A percentile compares a stretch with the other conserved stretches of the same genome.
These are phyloP conservation scores for Xylariaceae sp. DNA, from an alignment of 2,329 filamentous ascomycete species.

Conservation along the genomic window DNA sequence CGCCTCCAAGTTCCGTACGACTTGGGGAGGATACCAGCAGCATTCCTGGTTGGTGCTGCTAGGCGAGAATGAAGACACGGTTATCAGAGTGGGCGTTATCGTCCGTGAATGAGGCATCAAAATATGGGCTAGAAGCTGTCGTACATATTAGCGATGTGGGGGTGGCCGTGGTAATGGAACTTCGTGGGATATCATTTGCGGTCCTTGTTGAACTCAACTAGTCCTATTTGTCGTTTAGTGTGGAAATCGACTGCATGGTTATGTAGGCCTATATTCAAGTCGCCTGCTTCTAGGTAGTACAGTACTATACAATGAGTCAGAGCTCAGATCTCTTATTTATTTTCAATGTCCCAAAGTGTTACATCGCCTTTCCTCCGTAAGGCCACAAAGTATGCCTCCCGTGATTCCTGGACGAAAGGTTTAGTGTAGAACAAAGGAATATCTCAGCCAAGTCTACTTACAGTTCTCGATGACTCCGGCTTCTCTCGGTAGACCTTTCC, in stretches of 20 bases:
- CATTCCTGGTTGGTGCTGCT: conserved; percentile 29
- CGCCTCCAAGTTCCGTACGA: conserved; percentile 20
- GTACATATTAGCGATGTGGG: not conserved
- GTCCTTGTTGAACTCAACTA: not conserved
- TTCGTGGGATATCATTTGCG: not conserved
- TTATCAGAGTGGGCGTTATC: not conserved
- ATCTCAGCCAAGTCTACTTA: conserved; percentile 48
- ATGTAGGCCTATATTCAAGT: not conserved
- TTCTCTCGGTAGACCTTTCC: conserved; percentile 82
- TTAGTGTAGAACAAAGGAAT: not conserved
- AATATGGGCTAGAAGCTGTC: not conserved
- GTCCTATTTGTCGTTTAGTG: not conserved
- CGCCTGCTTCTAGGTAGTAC: not conserved
- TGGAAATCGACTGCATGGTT: not conserved
- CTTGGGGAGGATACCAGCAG: conserved; percentile 22
- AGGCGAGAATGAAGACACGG: not conserved
- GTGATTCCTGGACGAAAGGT: conserved; percentile 67
- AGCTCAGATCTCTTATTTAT: not conserved
- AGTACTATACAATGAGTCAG: conserved; percentile 2
- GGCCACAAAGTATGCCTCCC: conserved; percentile 85
- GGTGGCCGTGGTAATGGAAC: not conserved
- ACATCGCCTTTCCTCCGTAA: conserved; percentile 64
- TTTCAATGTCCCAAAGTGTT: conserved; percentile 27
- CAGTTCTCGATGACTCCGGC: conserved; percentile 85
- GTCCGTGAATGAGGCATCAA: not conserved